These are phyloP conservation scores for Rhizopogon vinicolor DNA, from an alignment of 768 basidiomycete species.

Conservation along the genomic window DNA sequence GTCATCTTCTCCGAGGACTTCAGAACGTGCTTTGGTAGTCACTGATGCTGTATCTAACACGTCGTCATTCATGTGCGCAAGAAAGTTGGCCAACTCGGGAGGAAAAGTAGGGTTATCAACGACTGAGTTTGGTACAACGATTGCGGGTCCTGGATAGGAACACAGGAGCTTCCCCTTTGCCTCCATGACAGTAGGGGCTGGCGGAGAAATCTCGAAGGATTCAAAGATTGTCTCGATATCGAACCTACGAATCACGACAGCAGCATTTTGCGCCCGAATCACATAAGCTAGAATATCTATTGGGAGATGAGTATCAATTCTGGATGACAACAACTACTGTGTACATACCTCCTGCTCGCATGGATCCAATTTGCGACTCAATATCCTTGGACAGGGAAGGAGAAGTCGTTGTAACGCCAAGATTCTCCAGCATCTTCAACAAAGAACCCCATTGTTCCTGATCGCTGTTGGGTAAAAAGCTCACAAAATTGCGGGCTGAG, in stretches of 20 bases:
- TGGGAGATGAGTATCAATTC: background rate
- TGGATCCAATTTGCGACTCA: conserved; percentile 3
- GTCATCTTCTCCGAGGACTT: conserved; percentile 12
- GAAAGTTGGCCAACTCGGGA: conserved; percentile 13
- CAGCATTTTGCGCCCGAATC: conserved; percentile 22
- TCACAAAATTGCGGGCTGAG: conserved; percentile 14
- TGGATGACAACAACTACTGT: background rate
- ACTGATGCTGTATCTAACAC: conserved; percentile 8
- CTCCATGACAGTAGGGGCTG: conserved; percentile 6
- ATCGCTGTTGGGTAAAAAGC: background rate
- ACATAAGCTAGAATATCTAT: conserved; percentile 14
- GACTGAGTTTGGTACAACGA: conserved; percentile 6
- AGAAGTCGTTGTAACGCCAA: conserved; percentile 1
- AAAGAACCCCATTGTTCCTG: conserved; percentile 21
- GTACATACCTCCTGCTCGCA: conserved; percentile 12
- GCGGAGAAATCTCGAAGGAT: conserved; percentile 19
- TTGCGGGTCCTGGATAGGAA: conserved; percentile 16
- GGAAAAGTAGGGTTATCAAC: conserved; percentile 11
- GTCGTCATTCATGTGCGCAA: conserved; percentile 11
- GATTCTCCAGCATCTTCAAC: conserved; percentile 17
- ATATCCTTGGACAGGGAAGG: conserved; percentile 7
- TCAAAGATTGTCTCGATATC: conserved; percentile 11
- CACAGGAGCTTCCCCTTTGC: conserved; percentile 18
- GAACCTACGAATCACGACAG: conserved; percentile 7
- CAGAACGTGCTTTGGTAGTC: conserved; percentile 13